These are phyloP conservation scores for Oryza australiensis DNA, from an alignment of 176 grass and related monocot species.

Conservation along the genomic window DNA sequence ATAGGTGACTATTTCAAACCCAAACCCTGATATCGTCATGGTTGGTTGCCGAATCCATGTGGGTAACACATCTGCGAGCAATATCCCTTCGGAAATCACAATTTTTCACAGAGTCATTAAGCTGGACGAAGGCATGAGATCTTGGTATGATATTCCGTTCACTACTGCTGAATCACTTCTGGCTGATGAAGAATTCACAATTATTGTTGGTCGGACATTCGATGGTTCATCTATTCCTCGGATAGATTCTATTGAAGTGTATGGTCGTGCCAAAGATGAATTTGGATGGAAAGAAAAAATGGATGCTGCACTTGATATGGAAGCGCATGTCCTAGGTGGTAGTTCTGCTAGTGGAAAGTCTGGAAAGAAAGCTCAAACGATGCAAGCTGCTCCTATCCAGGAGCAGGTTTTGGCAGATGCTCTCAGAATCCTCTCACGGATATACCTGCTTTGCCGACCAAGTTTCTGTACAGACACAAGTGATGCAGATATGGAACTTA, in stretches of 20 bases:
- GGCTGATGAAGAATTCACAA: constrained; percentile 90
- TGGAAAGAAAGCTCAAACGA: constrained; percentile 47
- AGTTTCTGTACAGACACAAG: constrained; percentile 42
- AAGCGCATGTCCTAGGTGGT: constrained; percentile 57
- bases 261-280: constrained; percentile 91
- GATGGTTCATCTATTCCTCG: constrained; percentile 75
- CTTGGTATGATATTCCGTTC: constrained; percentile 98
- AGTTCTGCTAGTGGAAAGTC: constrained; percentile 41
- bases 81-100: constrained; percentile 83
- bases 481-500: constrained; percentile 57
- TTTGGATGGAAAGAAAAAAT: constrained; percentile 99
- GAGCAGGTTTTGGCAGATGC: constrained; percentile 95
- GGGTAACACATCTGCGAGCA: constrained; percentile 81
- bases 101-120: constrained; percentile 89
- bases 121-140: constrained; percentile 82
- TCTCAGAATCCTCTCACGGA: constrained; percentile 74
- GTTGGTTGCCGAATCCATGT: constrained; percentile 96
- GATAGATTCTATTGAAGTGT: constrained; percentile 89
- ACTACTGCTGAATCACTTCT: constrained; percentile 87
- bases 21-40: constrained; percentile 87
- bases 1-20: constrained; percentile 80
- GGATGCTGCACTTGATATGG: constrained; percentile 90
- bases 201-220: constrained; percentile 68
- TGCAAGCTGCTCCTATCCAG: constrained; percentile 70
- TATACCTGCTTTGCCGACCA: constrained; percentile 70